Base-by-base conservation (phyloP, 164 flowering plant species). In the Protea cynaroides region DNA sequence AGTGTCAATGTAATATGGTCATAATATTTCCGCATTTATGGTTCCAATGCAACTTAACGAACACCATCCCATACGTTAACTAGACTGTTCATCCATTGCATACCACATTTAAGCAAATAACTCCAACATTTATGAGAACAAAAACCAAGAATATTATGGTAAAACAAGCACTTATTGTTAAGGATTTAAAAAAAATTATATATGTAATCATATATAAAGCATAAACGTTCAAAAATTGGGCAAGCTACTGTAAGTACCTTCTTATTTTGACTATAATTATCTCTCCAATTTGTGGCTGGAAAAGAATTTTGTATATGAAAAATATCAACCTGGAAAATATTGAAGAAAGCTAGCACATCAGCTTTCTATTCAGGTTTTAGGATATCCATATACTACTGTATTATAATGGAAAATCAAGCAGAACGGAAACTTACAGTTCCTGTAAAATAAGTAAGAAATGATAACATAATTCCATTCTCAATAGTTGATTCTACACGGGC, bases 381-480 rank as follows among this genome's bases (percentile, higher is more conserved):
- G 43, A 29, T 21, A 55, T 44, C 21, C 22, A 21, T 53, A 24
- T 15, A 18, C 18, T 44, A 46, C 13, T 29, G 34, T 2, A 29
- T 29, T 29, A 29, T 11, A 61, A 6, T 15, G 4, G n/a, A 23
- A 1, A 51, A 8, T 44, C 25, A 19, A 61, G 50, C 15, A 51
- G 22, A 21, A 43, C 22, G 46, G 25, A 65, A 49, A 75, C 97
- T 79, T 80, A 95, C 99, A 65, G 99, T 92, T 80, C 99, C 99
- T 38, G 94, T 88, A 34, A 95, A 95, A 71, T 88, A 90, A 44
- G 92, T 92, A 19, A 95, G 89, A 63, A 95, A 95, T 40, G 97
- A 83, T 54, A 95, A 65, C 89, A 95, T 71, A 55, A 92, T 69
- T 63, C 99, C 99, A 83, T 95, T 95, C 56, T 88, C 89, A 69